phyloP scores from a whole-genome alignment of 352 stramenopile species.

The Phytophthora melonis region DNA sequence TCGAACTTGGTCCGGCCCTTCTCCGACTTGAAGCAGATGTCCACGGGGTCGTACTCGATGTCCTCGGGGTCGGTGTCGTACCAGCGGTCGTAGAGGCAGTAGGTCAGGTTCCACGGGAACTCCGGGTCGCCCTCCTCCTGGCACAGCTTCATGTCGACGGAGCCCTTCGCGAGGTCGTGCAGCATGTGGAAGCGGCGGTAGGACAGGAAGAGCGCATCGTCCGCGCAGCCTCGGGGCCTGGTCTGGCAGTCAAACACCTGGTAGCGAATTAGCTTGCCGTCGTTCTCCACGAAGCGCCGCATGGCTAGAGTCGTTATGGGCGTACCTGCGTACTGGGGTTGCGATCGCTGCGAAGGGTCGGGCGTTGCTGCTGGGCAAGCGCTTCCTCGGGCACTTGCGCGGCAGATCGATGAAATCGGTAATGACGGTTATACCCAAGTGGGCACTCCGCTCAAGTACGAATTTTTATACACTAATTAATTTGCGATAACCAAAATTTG shows the following conservation, averaged over 20 bases:
- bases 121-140: neutral
- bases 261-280: neutral
- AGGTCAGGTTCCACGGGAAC: neutral
- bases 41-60: neutral
- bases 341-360: neutral
- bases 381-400: neutral
- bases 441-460: neutral
- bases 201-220: too few species aligned
- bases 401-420: neutral
- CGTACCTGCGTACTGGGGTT: neutral
- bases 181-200: too few species aligned
- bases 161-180: too few species aligned
- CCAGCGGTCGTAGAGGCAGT: neutral
- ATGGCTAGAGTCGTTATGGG: neutral
- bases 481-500: neutral
- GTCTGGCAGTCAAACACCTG: neutral
- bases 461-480: constrained; percentile 1
- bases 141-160: too few species aligned
- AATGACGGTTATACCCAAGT: neutral
- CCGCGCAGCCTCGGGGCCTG: too few species aligned
- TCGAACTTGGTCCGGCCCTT: neutral
- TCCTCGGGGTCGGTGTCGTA: neutral
- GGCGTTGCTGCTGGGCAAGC: neutral
- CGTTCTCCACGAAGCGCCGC: neutral
- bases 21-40: neutral